Evolutionary conservation across 2,329 filamentous ascomycete genomes (phyloP).

Genomic region (Colletotrichum gloeosporioides): DNA sequence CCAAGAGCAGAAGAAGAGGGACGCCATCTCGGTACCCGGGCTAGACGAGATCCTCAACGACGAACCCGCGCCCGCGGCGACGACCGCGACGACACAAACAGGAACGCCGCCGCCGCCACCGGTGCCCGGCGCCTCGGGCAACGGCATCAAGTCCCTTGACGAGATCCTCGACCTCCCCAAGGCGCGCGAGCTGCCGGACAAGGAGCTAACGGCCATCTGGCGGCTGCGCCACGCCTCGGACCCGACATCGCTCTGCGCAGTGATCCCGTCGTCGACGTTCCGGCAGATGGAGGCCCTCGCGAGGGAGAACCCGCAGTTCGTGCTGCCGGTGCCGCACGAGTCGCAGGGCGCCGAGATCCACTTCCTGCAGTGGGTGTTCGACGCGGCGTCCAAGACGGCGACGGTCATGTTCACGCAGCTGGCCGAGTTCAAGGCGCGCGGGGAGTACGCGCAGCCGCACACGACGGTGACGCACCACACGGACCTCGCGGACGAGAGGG

Average conservation of each 20-base stretch:
- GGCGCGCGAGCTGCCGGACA: slow-evolving; percentile 70
- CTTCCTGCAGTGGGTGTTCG: slow-evolving; percentile 96
- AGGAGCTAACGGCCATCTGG: slow-evolving; percentile 90
- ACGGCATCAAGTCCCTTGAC: slow-evolving; percentile 50
- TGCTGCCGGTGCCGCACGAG: slow-evolving; percentile 80
- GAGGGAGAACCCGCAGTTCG: slow-evolving; percentile 81
- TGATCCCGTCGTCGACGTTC: slow-evolving; percentile 78
- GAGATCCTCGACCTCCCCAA: slow-evolving; percentile 80
- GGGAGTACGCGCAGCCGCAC: slow-evolving; percentile 89
- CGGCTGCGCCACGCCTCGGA: slow-evolving; percentile 81
- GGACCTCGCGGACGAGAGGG: slow-evolving; percentile 77
- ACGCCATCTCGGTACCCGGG: slow-evolving; percentile 55
- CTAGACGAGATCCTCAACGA: slow-evolving; percentile 29
- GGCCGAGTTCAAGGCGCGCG: slow-evolving; percentile 89
- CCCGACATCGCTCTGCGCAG: slow-evolving; percentile 80
- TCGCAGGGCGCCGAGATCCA: slow-evolving; percentile 85
- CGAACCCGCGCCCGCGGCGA: slow-evolving; percentile 35
- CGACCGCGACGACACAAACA: slow-evolving; percentile 29
- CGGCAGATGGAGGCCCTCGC: slow-evolving; percentile 73
- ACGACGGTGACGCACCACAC: slow-evolving; percentile 93
- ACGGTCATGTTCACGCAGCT: slow-evolving; percentile 93
- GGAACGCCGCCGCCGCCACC: not conserved
- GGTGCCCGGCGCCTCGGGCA: slow-evolving; percentile 28
- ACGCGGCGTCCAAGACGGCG: slow-evolving; percentile 64
- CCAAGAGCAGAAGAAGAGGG: slow-evolving; percentile 69